Conservation (phyloP, 345 rosid genomes). For the Citrus maxima region DNA sequence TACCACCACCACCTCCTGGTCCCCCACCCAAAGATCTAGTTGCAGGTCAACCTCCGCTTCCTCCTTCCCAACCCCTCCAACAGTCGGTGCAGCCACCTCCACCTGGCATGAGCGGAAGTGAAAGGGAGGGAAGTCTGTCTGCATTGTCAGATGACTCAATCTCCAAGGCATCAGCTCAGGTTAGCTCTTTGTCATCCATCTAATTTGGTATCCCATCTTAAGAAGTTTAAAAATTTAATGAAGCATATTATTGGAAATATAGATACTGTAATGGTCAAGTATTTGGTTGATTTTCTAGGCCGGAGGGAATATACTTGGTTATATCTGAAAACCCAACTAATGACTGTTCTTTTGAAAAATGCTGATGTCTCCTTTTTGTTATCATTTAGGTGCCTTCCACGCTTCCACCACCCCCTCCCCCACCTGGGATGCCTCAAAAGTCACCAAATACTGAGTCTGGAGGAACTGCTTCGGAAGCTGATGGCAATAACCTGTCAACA, state of each 20-base stretch:
- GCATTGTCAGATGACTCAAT: constrained; percentile 41
- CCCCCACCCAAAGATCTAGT: constrained; percentile 73
- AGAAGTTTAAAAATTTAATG: background rate
- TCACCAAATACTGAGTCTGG: constrained; percentile 45
- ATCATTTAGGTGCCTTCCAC: constrained; percentile 40
- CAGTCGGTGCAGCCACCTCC: constrained; percentile 59
- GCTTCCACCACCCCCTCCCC: constrained; percentile 62
- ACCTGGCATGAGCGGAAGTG: constrained; percentile 48
- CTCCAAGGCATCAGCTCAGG: constrained; percentile 49
- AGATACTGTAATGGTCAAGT: background rate
- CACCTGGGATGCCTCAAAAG: constrained; percentile 51
- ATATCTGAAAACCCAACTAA: background rate
- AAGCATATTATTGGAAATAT: background rate
- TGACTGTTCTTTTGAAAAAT: background rate
- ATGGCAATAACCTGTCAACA: constrained; percentile 36
- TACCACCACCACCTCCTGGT: constrained; percentile 94
- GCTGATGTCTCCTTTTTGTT: constrained; percentile 2
- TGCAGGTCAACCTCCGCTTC: constrained; percentile 47
- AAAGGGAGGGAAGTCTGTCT: constrained; percentile 36
- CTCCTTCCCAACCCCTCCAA: constrained; percentile 65
- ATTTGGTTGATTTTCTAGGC: background rate
- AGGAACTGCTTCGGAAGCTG: constrained; percentile 41
- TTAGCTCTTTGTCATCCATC: constrained; percentile 18
- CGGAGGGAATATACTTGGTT: background rate
- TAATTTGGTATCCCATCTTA: background rate